Evolutionary conservation across 257 asterid genomes (phyloP), one percentile per base, ranked within the genome.

Genomic region (Penstemon newberryi): DNA sequence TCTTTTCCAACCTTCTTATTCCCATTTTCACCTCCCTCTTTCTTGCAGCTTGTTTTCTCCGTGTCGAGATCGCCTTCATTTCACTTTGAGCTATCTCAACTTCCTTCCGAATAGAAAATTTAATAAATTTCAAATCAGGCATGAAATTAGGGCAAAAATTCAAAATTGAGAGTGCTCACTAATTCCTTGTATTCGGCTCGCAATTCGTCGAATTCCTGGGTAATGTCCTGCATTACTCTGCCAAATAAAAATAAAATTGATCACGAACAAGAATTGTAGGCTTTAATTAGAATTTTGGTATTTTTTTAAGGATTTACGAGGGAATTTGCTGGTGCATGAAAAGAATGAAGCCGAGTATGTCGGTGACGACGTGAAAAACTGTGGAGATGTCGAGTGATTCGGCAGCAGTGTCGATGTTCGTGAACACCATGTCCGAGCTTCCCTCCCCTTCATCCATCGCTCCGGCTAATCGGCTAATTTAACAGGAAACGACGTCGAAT

Each of bases 291-390:
- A 12, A 9, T 6, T 43, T 43, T 25, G 33, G 7, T 15, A 44
- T 18, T 56, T 47, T 44, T 36, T 0, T 7, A 38, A 13, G 49
- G 46, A 62, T 61, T 77, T 86, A 90, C 98, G 89, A 85, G 65
- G 99, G 99, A 84, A 91, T 93, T 70, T 93, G 99, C 77, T 89
- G 96, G 80, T 93, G 96, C 96, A 93, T 90, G 78, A 81, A 93
- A 46, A 93, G 96, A 66, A 89, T 67, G 81, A 91, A 88, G 44
- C 81, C 96, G 73, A 91, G 72, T 56, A 93, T 73, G 66, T 91
- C 96, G 66, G 56, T 56, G 40, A 87, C 86, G 74, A 93, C 63
- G 71, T 89, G 97, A 81, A 89, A 93, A 73, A 88, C 73, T 74
- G 73, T 77, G 81, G 96, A 83, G 81, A 72, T 65, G 49, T 83